Percentiles rank a stretch among this genome's conserved stretches.
phyloP scores from a whole-genome alignment of 2,329 filamentous ascomycete genomes.

The Cordyceps cateniannulata region DNA sequence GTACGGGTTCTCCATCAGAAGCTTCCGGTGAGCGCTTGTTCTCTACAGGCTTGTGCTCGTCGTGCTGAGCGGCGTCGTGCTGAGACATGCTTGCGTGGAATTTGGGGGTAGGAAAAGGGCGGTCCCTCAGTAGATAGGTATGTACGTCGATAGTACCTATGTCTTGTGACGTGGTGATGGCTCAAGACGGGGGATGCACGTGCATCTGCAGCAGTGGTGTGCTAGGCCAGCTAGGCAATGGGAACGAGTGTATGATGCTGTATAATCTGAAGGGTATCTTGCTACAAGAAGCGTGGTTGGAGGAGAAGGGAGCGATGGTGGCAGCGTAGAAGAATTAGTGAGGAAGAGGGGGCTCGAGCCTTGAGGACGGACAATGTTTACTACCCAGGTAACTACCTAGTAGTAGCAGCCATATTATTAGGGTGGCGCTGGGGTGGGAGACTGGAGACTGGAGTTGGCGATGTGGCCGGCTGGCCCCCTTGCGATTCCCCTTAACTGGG shows the following conservation, averaged over 20 bases:
- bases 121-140: not conserved
- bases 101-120: not conserved
- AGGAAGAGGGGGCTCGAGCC: conserved; percentile 1
- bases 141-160: not conserved
- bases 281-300: conserved; percentile 6
- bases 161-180: conserved; percentile 3
- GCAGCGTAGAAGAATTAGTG: not conserved
- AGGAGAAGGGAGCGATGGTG: not conserved
- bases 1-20: conserved; percentile 4
- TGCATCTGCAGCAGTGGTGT: conserved; percentile 5
- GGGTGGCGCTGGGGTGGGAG: conserved; percentile 1
- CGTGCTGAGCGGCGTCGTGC: conserved; percentile 13
- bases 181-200: conserved; percentile 1
- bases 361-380: conserved; percentile 7
- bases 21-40: not conserved
- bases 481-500: conserved; percentile 10
- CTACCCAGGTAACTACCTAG: not conserved
- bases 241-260: not conserved
- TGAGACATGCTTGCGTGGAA: conserved; percentile 17
- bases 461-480: conserved; percentile 11
- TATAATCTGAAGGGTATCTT: conserved; percentile 10
- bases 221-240: conserved; percentile 11
- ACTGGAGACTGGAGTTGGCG: not conserved
- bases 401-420: not conserved
- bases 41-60: conserved; percentile 6